These are phyloP conservation scores for Quercus bicolor DNA, from an alignment of 306 rosid genomes.

Conservation along the genomic window DNA sequence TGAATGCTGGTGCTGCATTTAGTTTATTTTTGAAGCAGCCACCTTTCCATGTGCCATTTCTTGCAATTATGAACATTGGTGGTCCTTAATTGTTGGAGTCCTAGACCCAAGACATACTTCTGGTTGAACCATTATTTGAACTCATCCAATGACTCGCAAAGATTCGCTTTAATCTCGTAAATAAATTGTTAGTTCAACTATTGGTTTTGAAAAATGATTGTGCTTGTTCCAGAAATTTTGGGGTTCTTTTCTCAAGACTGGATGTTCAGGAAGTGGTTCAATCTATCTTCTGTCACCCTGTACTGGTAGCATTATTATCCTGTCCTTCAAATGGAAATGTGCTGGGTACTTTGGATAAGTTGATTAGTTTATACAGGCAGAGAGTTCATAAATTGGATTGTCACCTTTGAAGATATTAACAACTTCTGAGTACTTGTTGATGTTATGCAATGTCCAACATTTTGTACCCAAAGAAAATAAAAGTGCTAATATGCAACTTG, in stretches of 20 bases:
- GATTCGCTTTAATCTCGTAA: conserved; percentile 51
- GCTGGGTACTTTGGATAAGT: conserved; percentile 28
- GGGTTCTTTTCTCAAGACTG: conserved; percentile 34
- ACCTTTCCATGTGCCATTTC: conserved; percentile 76
- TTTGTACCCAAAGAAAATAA: conserved; percentile 33
- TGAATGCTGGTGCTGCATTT: conserved; percentile 50
- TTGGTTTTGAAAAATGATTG: conserved; percentile 38
- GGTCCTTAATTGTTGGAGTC: conserved; percentile 37
- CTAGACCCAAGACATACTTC: conserved; percentile 50
- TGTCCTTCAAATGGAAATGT: conserved; percentile 38
- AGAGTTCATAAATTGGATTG: conserved; percentile 39
- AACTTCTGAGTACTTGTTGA: conserved; percentile 50
- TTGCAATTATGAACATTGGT: conserved; percentile 57
- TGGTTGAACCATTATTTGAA: conserved; percentile 38
- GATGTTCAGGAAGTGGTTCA: conserved; percentile 48
- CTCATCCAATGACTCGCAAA: conserved; percentile 38
- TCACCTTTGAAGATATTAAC: conserved; percentile 53
- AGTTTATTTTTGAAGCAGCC: conserved; percentile 54
- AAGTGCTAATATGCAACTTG: conserved; percentile 28
- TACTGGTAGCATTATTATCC: conserved; percentile 43
- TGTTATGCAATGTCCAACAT: conserved; percentile 29
- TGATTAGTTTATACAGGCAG: conserved; percentile 37
- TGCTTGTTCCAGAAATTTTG: conserved; percentile 21
- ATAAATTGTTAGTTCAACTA: conserved; percentile 37
- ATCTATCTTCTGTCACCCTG: conserved; percentile 66